Evolutionary conservation across 2,329 filamentous ascomycete species (phyloP).

Genomic region (Diplocarpon rosae): DNA sequence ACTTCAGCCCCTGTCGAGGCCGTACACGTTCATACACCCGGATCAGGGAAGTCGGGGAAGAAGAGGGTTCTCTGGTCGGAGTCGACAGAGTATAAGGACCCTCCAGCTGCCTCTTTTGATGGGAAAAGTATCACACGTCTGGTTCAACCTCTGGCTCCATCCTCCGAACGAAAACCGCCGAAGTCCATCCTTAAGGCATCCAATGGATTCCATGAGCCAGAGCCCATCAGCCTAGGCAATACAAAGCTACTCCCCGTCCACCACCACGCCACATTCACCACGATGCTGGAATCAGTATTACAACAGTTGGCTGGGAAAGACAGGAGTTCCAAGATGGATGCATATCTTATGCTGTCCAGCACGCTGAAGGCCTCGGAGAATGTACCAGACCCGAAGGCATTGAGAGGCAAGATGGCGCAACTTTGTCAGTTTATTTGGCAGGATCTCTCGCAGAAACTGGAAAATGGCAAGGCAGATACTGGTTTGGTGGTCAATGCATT

Average conservation of each 20-base stretch:
- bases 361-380: constrained; percentile 74
- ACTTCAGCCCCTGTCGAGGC: constrained; percentile 27
- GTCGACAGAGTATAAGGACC: constrained; percentile 42
- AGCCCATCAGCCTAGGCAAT: constrained; percentile 7
- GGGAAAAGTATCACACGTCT: constrained; percentile 7
- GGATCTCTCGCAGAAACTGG: constrained; percentile 57
- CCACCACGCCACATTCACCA: constrained; percentile 48
- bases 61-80: constrained; percentile 54
- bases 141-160: constrained; percentile 19
- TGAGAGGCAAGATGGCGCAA: constrained; percentile 65
- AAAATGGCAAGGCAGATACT: constrained; percentile 47
- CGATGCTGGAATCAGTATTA: constrained; percentile 76
- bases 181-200: constrained; percentile 74
- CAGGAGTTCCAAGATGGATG: constrained; percentile 64
- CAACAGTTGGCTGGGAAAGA: constrained; percentile 70
- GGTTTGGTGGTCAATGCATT: constrained; percentile 69
- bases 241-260: constrained; percentile 18
- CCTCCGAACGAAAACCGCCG: constrained; percentile 39
- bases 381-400: constrained; percentile 60
- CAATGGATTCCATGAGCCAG: constrained; percentile 22
- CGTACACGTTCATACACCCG: constrained; percentile 7
- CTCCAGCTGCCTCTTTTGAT: constrained; percentile 24
- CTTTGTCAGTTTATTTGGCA: constrained; percentile 75
- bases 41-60: constrained; percentile 27
- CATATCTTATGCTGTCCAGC: constrained; percentile 69